Conservation (phyloP, 345 rosid species). For the Acer saccharum region DNA sequence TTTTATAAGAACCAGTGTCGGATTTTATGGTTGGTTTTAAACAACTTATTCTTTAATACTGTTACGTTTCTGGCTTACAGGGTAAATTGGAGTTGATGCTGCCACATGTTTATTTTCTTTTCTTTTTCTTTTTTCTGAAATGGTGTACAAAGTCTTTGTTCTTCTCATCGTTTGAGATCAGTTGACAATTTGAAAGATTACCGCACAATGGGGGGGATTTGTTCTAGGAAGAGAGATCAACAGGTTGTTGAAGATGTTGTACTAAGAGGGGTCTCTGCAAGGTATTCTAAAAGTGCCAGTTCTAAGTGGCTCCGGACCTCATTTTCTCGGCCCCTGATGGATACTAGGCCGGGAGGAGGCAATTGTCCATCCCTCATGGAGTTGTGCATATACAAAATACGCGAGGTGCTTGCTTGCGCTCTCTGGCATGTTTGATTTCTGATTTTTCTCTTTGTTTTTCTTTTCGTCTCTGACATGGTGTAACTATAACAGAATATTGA, state of each 20-base stretch:
- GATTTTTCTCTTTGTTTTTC: background rate
- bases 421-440: background rate
- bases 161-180: conserved; percentile 10
- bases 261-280: conserved; percentile 20
- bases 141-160: background rate
- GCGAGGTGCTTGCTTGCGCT: conserved; percentile 17
- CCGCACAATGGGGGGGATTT: conserved; percentile 29
- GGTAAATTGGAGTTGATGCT: background rate
- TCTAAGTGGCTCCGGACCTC: conserved; percentile 31
- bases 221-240: conserved; percentile 33
- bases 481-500: conserved; percentile 14
- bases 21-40: background rate
- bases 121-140: conserved; percentile 9
- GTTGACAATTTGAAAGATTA: background rate
- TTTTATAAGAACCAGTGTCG: background rate
- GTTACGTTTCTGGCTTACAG: background rate
- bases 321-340: conserved; percentile 18
- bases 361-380: conserved; percentile 33
- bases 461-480: background rate
- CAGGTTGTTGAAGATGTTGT: conserved; percentile 26
- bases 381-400: conserved; percentile 28
- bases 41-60: background rate
- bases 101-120: conserved; percentile 11
- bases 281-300: conserved; percentile 21
- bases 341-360: conserved; percentile 15